phyloP scores from a whole-genome alignment of 345 rosid genomes.

The Corymbia maculata region DNA sequence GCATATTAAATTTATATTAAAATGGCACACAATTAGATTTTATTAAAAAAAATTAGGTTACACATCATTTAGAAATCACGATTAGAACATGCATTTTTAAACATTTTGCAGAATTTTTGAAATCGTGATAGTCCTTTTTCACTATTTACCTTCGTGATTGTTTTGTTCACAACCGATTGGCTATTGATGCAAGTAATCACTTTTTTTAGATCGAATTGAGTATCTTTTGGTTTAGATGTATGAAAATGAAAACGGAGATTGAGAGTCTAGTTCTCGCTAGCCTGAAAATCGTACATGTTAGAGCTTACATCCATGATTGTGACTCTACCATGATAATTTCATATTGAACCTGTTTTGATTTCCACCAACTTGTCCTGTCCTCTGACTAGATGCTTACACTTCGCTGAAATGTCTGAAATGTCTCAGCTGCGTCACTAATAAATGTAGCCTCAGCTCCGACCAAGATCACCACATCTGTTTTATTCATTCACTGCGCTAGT shows the following conservation, averaged over 20 bases:
- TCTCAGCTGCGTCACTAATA: too few relatives aligned
- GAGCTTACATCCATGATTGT: not conserved
- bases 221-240: not conserved
- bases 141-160: not conserved
- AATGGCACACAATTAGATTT: too few relatives aligned
- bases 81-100: not conserved
- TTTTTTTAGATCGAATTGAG: not conserved
- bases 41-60: too few relatives aligned
- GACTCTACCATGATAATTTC: too few relatives aligned
- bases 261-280: not conserved
- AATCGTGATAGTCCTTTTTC: too few relatives aligned
- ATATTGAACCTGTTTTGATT: too few relatives aligned
- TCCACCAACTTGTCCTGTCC: too few relatives aligned
- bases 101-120: too few relatives aligned
- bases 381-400: not conserved
- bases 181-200: rapidly evolving
- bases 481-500: not conserved
- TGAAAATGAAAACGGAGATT: not conserved
- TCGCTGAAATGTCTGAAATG: too few relatives aligned
- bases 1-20: too few relatives aligned
- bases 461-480: not conserved
- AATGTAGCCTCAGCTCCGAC: not conserved
- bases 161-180: not conserved
- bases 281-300: not conserved
- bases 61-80: not conserved